These are phyloP conservation scores for Xylaria grammica DNA, from an alignment of 495 filamentous ascomycete species.

Conservation along the genomic window DNA sequence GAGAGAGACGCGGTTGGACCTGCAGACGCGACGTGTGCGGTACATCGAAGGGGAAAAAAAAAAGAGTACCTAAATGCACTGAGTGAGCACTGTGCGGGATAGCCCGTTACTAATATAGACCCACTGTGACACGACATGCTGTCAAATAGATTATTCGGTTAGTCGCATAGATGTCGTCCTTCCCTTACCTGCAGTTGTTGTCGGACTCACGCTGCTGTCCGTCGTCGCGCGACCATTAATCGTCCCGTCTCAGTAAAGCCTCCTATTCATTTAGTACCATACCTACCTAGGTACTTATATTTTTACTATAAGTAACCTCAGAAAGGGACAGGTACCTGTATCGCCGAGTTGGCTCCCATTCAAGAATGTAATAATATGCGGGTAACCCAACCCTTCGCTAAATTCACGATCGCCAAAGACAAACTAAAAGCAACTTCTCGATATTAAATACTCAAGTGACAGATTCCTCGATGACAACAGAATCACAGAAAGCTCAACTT, in stretches of 20 bases:
- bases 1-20: constrained; percentile 25
- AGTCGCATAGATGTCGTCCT: too few species aligned
- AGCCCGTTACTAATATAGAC: not conserved
- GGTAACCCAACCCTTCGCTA: not conserved
- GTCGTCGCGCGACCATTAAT: too few species aligned
- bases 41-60: not conserved
- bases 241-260: too few species aligned
- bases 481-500: constrained; percentile 23
- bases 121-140: too few species aligned
- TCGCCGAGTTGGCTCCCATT: not conserved
- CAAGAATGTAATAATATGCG: not conserved
- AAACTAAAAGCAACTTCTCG: not conserved
- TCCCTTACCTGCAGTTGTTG: too few species aligned
- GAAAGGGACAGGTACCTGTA: too few species aligned
- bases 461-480: constrained; percentile 14
- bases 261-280: too few species aligned
- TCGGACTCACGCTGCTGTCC: too few species aligned
- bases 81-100: constrained; percentile 14
- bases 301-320: too few species aligned
- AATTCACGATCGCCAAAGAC: not conserved
- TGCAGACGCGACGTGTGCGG: constrained; percentile 22
- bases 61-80: not conserved
- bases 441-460: not conserved
- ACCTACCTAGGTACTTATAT: too few species aligned
- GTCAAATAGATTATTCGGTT: too few species aligned